These are phyloP conservation scores for Termitomyces eurrhizus DNA, from an alignment of 768 basidiomycete genomes.

Conservation along the genomic window DNA sequence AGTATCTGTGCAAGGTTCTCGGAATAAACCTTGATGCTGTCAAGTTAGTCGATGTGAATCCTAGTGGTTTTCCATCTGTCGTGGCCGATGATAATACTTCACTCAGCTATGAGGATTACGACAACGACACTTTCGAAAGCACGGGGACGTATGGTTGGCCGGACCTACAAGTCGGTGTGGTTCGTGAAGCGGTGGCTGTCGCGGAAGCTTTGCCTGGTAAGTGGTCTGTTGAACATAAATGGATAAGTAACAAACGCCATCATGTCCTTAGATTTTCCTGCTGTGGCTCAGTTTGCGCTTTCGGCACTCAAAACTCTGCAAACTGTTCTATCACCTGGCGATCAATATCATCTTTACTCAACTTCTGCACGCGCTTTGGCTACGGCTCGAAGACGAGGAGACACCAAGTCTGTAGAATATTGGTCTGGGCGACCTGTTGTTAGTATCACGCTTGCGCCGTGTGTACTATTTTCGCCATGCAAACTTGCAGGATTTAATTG, in stretches of 20 bases:
- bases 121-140: conserved; percentile 38
- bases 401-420: conserved; percentile 67
- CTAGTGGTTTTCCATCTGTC: conserved; percentile 6
- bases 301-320: conserved; percentile 78
- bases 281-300: conserved; percentile 87
- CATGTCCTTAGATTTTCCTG: conserved; percentile 60
- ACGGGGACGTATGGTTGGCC: conserved; percentile 84
- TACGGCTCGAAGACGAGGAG: conserved; percentile 76
- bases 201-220: conserved; percentile 88
- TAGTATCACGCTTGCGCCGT: conserved; percentile 79
- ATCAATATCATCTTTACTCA: conserved; percentile 77
- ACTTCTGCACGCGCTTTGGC: conserved; percentile 70
- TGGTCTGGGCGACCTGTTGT: conserved; percentile 84
- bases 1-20: conserved; percentile 70
- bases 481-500: conserved; percentile 8
- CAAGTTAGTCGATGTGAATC: conserved; percentile 35
- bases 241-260: conserved; percentile 6
- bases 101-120: conserved; percentile 21
- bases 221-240: conserved; percentile 12
- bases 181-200: conserved; percentile 88
- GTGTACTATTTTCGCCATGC: conserved; percentile 21
- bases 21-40: conserved; percentile 82
- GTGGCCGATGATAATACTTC: background rate
- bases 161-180: conserved; percentile 89
- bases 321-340: conserved; percentile 60